Conservation (phyloP, 371 early-diverging fungal genomes). For the Basidiobolus meristosporus region DNA sequence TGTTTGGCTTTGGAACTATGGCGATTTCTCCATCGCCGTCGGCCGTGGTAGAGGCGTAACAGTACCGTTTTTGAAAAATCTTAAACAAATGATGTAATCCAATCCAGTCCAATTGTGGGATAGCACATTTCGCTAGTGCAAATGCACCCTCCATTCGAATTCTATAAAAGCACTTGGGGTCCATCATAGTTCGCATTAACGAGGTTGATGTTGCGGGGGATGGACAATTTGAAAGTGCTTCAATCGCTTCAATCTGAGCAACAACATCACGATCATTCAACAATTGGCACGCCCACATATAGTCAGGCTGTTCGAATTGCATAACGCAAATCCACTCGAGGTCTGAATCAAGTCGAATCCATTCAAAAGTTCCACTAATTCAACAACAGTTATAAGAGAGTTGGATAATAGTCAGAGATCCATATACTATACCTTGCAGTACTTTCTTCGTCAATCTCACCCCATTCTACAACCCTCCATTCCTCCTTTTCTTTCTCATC, state of each 20-base stretch:
- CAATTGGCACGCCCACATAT: slow-evolving; percentile 93
- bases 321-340: slow-evolving; percentile 82
- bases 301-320: slow-evolving; percentile 82
- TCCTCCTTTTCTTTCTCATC: slow-evolving; percentile 43
- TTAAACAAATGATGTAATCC: slow-evolving; percentile 56
- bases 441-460: slow-evolving; percentile 59
- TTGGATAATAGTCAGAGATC: not conserved
- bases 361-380: slow-evolving; percentile 64
- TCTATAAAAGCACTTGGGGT: slow-evolving; percentile 74
- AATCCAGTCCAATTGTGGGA: slow-evolving; percentile 30
- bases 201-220: slow-evolving; percentile 51
- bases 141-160: slow-evolving; percentile 84
- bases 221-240: slow-evolving; percentile 37
- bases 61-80: slow-evolving; percentile 57
- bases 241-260: slow-evolving; percentile 70
- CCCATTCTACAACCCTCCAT: slow-evolving; percentile 67
- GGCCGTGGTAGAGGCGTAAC: slow-evolving; percentile 13
- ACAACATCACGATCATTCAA: slow-evolving; percentile 87
- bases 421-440: slow-evolving; percentile 17
- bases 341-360: slow-evolving; percentile 94
- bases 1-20: slow-evolving; percentile 63
- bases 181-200: slow-evolving; percentile 55
- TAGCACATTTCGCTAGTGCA: slow-evolving; percentile 59
- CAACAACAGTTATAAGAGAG: not conserved
- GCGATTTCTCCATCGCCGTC: slow-evolving; percentile 8